Evolutionary conservation across 805 yeast species (phyloP).

Genomic region (Cyberlindnera subsufficiens): DNA sequence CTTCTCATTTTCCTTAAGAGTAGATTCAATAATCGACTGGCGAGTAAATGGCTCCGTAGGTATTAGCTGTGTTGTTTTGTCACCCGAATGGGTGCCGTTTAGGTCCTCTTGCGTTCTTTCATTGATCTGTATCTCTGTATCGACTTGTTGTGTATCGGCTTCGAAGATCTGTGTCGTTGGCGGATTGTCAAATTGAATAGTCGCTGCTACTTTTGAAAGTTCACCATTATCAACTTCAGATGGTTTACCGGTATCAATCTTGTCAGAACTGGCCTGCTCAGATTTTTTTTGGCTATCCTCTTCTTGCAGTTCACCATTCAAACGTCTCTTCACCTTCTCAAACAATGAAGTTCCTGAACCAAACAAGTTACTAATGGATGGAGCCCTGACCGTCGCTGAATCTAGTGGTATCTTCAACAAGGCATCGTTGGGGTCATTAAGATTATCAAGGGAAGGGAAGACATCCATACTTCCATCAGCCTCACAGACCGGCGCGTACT

Average conservation of each 20-base stretch:
- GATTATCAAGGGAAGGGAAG: no score
- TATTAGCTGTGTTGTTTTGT: not conserved
- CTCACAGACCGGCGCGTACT: not conserved
- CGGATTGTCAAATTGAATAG: no score
- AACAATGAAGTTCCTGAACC: slow-evolving; percentile 7
- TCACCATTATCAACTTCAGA: not conserved
- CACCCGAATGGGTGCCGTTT: no score
- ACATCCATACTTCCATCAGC: not conserved
- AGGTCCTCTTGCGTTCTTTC: no score
- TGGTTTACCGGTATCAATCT: not conserved
- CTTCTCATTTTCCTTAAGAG: not conserved
- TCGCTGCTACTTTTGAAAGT: not conserved
- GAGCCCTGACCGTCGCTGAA: not conserved
- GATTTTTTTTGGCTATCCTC: not conserved
- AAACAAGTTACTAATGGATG: slow-evolving; percentile 1
- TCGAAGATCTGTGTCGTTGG: no score
- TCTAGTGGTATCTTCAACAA: not conserved
- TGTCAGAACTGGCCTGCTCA: not conserved
- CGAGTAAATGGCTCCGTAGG: not conserved
- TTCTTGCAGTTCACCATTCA: slow-evolving; percentile 11
- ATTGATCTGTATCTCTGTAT: no score
- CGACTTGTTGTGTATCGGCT: no score
- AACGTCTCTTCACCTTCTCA: slow-evolving; percentile 14
- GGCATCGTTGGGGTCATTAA: not conserved
- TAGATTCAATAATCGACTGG: not conserved